phyloP scores from a whole-genome alignment of 371 early-diverging fungal species.

The Apophysomyces ossiformis region DNA sequence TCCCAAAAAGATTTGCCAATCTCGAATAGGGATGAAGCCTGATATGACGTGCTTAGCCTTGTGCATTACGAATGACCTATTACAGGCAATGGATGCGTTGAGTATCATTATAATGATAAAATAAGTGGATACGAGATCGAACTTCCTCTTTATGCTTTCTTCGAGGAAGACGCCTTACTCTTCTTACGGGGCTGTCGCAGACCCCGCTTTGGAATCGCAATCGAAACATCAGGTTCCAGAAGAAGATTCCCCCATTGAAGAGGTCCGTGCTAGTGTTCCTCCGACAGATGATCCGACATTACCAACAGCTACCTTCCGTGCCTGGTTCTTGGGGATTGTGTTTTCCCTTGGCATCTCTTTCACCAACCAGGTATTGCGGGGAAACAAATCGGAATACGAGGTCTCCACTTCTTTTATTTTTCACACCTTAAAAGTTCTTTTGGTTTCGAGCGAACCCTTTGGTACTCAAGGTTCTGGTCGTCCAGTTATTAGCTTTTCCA shows the following conservation, averaged over 20 bases:
- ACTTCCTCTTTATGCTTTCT: not conserved
- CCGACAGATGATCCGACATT: constrained; percentile 62
- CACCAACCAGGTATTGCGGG: constrained; percentile 54
- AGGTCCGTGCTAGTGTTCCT: constrained; percentile 62
- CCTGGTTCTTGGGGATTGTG: constrained; percentile 67
- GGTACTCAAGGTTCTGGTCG: constrained; percentile 57
- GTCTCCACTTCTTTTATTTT: constrained; percentile 15
- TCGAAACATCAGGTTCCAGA: constrained; percentile 12
- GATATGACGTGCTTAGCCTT: too few relatives aligned
- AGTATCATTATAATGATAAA: too few relatives aligned
- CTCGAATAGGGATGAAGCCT: too few relatives aligned
- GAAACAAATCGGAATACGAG: not conserved
- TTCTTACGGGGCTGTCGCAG: not conserved
- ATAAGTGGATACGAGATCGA: too few relatives aligned
- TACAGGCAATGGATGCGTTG: too few relatives aligned
- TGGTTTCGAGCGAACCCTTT: constrained; percentile 71
- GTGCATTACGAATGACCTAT: too few relatives aligned
- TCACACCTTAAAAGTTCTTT: constrained; percentile 49
- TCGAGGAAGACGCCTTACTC: not conserved
- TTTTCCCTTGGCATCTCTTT: constrained; percentile 62
- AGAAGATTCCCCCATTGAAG: constrained; percentile 67
- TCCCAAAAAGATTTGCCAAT: too few relatives aligned
- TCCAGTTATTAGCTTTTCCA: constrained; percentile 66
- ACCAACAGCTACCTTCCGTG: constrained; percentile 75
- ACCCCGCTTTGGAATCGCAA: constrained; percentile 4